Conservation (phyloP, 169 alveolate genomes). For the Plasmodium blacklocki region DNA sequence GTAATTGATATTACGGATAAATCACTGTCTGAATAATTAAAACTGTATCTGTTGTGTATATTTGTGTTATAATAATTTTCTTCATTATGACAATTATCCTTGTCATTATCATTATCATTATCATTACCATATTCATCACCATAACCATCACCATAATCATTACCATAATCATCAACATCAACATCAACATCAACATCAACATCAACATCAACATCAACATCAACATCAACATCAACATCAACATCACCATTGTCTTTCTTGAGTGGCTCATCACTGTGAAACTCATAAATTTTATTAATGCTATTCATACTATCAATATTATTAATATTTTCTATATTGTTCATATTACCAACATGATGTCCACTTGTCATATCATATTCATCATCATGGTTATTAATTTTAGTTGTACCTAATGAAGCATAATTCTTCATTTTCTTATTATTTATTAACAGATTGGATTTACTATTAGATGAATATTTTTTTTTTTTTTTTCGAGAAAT, state of each 20-base stretch:
- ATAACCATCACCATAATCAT: background rate
- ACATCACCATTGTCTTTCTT: background rate
- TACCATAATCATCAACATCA: slow-evolving; percentile 8
- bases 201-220: slow-evolving; percentile 5
- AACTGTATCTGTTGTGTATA: slow-evolving; percentile 5
- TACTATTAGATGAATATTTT: slow-evolving; percentile 9
- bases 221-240: slow-evolving; percentile 5
- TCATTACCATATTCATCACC: slow-evolving; percentile 6
- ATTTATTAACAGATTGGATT: background rate
- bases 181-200: background rate
- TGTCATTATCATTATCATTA: background rate
- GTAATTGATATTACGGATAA: slow-evolving; percentile 54
- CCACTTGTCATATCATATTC: background rate
- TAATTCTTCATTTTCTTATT: slow-evolving; percentile 10
- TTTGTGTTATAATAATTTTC: background rate
- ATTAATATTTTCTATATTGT: background rate
- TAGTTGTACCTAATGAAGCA: background rate
- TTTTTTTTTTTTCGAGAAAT: slow-evolving; percentile 12
- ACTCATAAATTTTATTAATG: slow-evolving; percentile 4
- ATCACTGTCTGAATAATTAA: slow-evolving; percentile 41
- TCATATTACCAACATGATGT: no score
- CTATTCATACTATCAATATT: slow-evolving; percentile 1
- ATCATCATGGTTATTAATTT: background rate
- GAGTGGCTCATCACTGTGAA: background rate
- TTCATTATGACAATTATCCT: no score